Evolutionary conservation across 371 early-diverging fungal genomes (phyloP).

Genomic region (Mucor mucedo): DNA sequence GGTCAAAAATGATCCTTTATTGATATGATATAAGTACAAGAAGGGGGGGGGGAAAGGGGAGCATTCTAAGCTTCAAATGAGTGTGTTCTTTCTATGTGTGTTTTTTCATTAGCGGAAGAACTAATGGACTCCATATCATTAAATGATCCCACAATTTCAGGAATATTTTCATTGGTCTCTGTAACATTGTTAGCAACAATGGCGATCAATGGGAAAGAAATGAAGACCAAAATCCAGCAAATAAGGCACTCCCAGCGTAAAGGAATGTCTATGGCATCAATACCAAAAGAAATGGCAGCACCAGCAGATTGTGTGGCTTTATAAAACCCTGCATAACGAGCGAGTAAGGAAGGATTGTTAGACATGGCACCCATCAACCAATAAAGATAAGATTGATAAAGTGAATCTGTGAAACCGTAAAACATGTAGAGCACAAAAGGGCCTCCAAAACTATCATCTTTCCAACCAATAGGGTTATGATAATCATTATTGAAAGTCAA

Average conservation of each 20-base stretch:
- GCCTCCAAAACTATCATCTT: constrained; percentile 44
- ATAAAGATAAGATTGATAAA: constrained; percentile 75
- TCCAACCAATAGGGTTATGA: constrained; percentile 32
- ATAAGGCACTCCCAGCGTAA: constrained; percentile 45
- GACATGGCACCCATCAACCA: constrained; percentile 82
- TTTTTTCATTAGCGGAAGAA: not conserved
- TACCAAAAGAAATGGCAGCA: constrained; percentile 44
- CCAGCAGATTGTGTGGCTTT: constrained; percentile 67
- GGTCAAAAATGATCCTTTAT: not conserved
- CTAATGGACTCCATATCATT: not conserved
- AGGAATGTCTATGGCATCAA: constrained; percentile 38
- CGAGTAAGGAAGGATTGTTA: constrained; percentile 68
- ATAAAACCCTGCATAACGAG: constrained; percentile 80
- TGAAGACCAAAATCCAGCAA: constrained; percentile 40
- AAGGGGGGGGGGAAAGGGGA: not conserved
- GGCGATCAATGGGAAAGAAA: constrained; percentile 42
- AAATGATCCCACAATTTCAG: not conserved
- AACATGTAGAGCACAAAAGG: constrained; percentile 69
- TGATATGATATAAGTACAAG: constrained; percentile 1
- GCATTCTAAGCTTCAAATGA: not conserved
- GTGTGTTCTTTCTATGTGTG: constrained; percentile 7
- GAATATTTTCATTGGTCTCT: constrained; percentile 27
- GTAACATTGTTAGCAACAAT: constrained; percentile 35
- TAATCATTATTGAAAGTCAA: constrained; percentile 44
- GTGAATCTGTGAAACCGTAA: constrained; percentile 72